Evolutionary conservation across 2,329 filamentous ascomycete species (phyloP), one percentile per base, ranked within the genome.

Genomic region (Arachnomyces sp.): DNA sequence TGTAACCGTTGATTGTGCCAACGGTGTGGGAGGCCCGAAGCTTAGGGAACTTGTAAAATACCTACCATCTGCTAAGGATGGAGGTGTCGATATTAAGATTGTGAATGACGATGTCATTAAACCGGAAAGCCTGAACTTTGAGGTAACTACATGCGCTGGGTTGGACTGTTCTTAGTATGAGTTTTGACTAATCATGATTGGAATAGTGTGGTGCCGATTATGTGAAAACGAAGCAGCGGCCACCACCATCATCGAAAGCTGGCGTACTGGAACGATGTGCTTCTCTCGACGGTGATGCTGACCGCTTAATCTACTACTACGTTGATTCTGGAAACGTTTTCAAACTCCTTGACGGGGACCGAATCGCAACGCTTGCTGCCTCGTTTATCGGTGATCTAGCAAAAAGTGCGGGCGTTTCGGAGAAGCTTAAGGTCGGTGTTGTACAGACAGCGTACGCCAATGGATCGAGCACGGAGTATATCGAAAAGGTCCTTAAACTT

Each of bases 361-460:
- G 90, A 39, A 98, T 98, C 57, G 90, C 92, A 4, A 95, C 89
- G 2, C 80, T 98, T 38, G 86, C 87, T 9, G 92, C 92, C 31
- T 86, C 85, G 1, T 98, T 95, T 70, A 87, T 98, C 48, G 86
- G 84, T 29, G 89, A 96, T 49, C 82, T 95, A 25, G 80, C 88
- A 38, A 79, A 81, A 42, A 83, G 81, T 44, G 86, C 87, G 40
- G 86, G 86, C 11, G 75, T 98, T 21, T 73, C 80, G 36, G 77
- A 84, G 18, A 82, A 89, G 47, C 74, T 96, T 50, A 87, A 85
- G 57, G 89, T 96, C 46, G 92, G 90, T 44, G 86, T 98, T 39
- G 84, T 98, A 9, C 92, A 98, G 68, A 98, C 92, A 1, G 92
- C 92, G 14, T 98, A 98, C 61, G 92, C 92, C 62, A 98, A 98